A percentile compares a stretch with the other conserved stretches of the same genome.
phyloP scores from a whole-genome alignment of 2,329 filamentous ascomycete species.

The Fusarium transvaalense region DNA sequence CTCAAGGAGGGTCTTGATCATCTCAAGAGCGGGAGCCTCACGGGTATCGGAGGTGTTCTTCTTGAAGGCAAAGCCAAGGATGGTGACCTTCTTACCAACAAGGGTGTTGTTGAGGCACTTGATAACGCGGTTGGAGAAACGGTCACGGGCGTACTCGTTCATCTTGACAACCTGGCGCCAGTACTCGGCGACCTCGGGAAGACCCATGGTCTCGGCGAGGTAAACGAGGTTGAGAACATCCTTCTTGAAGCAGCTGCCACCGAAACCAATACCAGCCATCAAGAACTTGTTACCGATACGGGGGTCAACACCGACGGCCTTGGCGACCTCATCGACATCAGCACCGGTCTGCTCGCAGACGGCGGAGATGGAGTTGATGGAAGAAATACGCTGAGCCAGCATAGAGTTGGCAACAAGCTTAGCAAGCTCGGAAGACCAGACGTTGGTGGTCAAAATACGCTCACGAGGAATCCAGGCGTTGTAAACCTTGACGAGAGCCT shows the following conservation, averaged over 20 bases:
- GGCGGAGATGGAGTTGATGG: constrained; percentile 84
- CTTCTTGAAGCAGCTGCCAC: constrained; percentile 85
- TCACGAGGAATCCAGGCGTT: constrained; percentile 75
- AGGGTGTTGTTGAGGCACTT: constrained; percentile 76
- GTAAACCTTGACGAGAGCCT: constrained; percentile 74
- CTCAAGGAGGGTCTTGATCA: constrained; percentile 73
- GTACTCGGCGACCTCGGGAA: constrained; percentile 79
- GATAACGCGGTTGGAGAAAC: constrained; percentile 76
- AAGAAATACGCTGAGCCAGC: constrained; percentile 83
- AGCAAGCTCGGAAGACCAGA: constrained; percentile 82
- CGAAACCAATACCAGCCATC: constrained; percentile 81
- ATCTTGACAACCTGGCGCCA: constrained; percentile 80
- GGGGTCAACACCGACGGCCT: constrained; percentile 75
- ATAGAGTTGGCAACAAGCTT: constrained; percentile 86
- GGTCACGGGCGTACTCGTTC: constrained; percentile 79
- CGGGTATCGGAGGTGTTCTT: constrained; percentile 82
- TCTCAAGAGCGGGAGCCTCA: constrained; percentile 76
- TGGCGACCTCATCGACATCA: constrained; percentile 78
- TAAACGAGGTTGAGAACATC: constrained; percentile 81
- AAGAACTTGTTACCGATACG: constrained; percentile 81
- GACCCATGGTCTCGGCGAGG: constrained; percentile 75
- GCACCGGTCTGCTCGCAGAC: constrained; percentile 83
- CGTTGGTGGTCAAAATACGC: constrained; percentile 78
- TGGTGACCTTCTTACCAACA: constrained; percentile 75
- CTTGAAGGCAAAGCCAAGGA: constrained; percentile 85